Evolutionary conservation across 441 rosid genomes (phyloP), one percentile per base, ranked within the genome.

Genomic region (Pelargonium myrrhifolium): DNA sequence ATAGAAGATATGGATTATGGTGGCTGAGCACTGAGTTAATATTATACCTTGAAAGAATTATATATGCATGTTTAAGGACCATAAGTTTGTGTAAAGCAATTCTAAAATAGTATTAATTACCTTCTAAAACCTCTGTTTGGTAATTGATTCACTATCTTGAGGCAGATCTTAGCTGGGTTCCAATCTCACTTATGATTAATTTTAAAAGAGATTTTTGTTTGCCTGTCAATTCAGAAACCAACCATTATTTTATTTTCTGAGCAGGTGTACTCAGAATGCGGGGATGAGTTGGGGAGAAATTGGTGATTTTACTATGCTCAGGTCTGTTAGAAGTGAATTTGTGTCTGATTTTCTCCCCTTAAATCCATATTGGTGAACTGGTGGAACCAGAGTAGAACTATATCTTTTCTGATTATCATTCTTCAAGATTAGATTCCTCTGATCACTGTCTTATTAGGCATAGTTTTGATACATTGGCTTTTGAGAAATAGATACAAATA

Each of bases 11-110:
- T 75, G 75, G 74, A 63, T 59, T 69, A 64, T 53, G 35, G 71
- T 22, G 60, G 68, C 68, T 45, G 55, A 59, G 75, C 79, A 77
- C 81, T 71, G 68, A 40, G 45, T 14, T 28, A 49, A 15, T 65
- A 42, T 51, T 69, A 18, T 61, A 37, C 72, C 72, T 40, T 31
- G 5, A 6, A 31, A 6, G 37, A 18, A 55, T 64, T 61, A 15
- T 55, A 71, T 68, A 43, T 47, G 42, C 24, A 37, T 53, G 18
- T 31, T 31, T 14, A 31, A 51, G 62, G 65, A 21, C 70, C 68
- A 60, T 35, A 47, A 59, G 63, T 22, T 59, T 24, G 37, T 59
- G 63, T 9, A 59, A 22, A 59, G 63, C 45, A 40, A 59, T 12
- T 1, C 2, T 59, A 8, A 2, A 12, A 15, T 22, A 0, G 11